These are phyloP conservation scores for Podochytrium sp. DNA, from an alignment of 192 early-diverging fungal species.

Conservation along the genomic window DNA sequence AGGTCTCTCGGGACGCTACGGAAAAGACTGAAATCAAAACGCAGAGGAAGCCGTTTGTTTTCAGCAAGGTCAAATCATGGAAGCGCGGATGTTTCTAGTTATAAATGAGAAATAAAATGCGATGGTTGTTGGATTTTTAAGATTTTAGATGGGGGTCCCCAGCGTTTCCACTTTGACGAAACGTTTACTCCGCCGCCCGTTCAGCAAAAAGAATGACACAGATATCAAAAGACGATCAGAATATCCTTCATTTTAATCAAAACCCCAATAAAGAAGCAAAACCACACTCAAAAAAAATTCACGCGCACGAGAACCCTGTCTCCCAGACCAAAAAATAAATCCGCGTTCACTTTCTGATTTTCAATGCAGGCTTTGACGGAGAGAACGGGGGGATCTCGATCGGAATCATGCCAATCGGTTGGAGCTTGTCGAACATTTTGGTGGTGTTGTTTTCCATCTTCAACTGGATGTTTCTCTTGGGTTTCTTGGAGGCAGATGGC, in stretches of 20 bases:
- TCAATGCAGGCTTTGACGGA: slow-evolving; percentile 14
- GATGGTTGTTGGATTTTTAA: no score
- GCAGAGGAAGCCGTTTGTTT: slow-evolving; percentile 26
- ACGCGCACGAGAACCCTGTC: neutral
- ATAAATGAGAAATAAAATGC: no score
- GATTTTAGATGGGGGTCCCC: no score
- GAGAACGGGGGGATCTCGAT: slow-evolving; percentile 7
- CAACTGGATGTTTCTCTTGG: slow-evolving; percentile 32
- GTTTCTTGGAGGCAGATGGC: neutral
- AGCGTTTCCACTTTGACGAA: no score
- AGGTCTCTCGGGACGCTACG: neutral
- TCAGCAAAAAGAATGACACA: neutral
- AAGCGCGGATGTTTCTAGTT: slow-evolving; percentile 6
- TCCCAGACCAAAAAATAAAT: neutral
- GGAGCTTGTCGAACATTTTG: slow-evolving; percentile 24
- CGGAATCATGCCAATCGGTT: slow-evolving; percentile 19
- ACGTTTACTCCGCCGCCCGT: no score
- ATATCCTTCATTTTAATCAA: neutral
- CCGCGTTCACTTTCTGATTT: neutral
- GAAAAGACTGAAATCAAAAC: slow-evolving; percentile 20
- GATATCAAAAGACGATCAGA: neutral
- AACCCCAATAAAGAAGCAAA: neutral
- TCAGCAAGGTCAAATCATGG: slow-evolving; percentile 24
- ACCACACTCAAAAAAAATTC: neutral
- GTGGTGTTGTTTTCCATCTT: slow-evolving; percentile 36